Evolutionary conservation across 116 monocot genomes (phyloP), one percentile per base, ranked within the genome.

Genomic region (Zostera marina): DNA sequence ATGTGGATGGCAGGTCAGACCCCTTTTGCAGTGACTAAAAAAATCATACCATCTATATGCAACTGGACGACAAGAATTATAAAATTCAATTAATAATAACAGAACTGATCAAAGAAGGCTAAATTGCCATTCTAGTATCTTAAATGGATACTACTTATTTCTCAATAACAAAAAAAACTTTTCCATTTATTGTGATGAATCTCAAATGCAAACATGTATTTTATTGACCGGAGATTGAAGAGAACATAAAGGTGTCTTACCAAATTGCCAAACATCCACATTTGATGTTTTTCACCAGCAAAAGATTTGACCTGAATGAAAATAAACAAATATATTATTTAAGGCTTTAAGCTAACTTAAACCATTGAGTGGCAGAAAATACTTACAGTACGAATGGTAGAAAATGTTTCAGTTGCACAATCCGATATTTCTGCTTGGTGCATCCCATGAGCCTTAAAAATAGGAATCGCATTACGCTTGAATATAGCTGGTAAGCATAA

Each of bases 391-490:
- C 85, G 88, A 60, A 94, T 88, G 23, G 94, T 84, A 65, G 88
- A 84, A 82, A 94, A 94, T 60, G 94, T 88, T 75, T 94, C 94
- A 60, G 66, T 70, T 75, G 88, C 94, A 73, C 77, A 88, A 67
- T 88, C 85, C 58, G 88, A 77, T 79, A 94, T 79, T 39, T 72
- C 82, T 65, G 94, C 88, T 77, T 85, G 88, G 17, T 63, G 64
- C 67, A 73, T 75, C 62, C 81, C 94, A 72, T 94, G 79, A 44
- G 80, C 81, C 55, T 88, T 85, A 56, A 94, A 94, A 40, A 81
- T 69, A 4, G 88, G 88, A 49, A 94, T 60, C 44, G 88, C 88
- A 64, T 88, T 88, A 45, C 94, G 66, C 79, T 94, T 94, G 62
- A 81, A 94, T 67, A 85, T 54, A 76, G 94, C 94, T 94, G 56